Base-by-base conservation (phyloP, 176 grass and related monocot genomes). In the Urochloa ruziziensis region DNA sequence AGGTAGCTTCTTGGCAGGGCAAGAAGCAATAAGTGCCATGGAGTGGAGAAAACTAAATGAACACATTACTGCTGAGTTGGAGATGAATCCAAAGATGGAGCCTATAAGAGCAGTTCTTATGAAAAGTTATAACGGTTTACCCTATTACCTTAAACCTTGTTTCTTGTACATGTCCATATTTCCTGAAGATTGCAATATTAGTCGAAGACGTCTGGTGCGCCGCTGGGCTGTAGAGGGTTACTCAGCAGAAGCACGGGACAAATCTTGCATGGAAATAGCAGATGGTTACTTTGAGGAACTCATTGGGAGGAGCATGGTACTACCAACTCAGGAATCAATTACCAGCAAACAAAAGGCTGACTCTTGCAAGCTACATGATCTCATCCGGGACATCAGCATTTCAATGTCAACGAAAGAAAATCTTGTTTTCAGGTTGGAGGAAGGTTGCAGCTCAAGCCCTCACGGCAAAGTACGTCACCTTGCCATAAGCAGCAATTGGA, bases 191-290 rank as follows among this genome's bases (percentile, higher is more conserved):
- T 11, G 23, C 12, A 43, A 71, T 1, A 65, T 91, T 37, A 72
- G 70, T 0, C 10, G 33, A 12, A 28, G 49, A 33, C 71, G 82
- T 17, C 28, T 92, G 8, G 10, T 79, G 0, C 49, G 46, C 16
- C 62, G 82, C 0, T 92, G 90, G 86, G 62, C 54, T 14, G 82
- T 73, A 33, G 90, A 89, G 16, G 90, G 86, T 21, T 84, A 78
- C 33, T 42, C 84, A 35, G 33, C 7, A 5, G 27, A 46, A 32
- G 28, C 10, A 0, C 63, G 17, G 3, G 29, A 10, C 3, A 89
- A 18, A 30, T 42, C 10, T 34, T 61, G 29, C 35, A 62, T 4
- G 4, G 62, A 92, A 4, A 18, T 73, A 66, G 79, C 15, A 0
- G 39, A 79, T 0, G 2, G 4, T 0, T 82, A 79, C 61, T 83